phyloP scores from a whole-genome alignment of 2,329 filamentous ascomycete species.

The Biscogniauxia mediterranea region DNA sequence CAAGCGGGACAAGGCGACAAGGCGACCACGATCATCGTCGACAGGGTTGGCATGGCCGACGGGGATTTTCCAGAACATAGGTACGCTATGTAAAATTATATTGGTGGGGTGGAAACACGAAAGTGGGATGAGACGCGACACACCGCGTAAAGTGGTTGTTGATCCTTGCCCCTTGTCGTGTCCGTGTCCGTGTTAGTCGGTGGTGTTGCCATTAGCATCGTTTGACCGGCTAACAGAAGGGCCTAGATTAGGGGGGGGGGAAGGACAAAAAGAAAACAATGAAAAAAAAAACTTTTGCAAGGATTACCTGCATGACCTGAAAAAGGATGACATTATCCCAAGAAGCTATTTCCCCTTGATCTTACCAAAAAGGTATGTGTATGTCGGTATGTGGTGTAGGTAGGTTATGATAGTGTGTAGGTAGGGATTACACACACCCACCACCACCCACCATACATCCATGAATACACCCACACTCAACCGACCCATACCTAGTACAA shows the following conservation, averaged over 20 bases:
- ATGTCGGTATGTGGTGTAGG: too few species aligned
- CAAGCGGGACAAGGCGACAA: constrained; percentile 18
- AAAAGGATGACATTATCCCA: neutral
- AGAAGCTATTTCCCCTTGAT: neutral
- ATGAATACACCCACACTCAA: neutral
- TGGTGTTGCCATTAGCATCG: constrained; percentile 1
- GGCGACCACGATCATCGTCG: constrained; percentile 9
- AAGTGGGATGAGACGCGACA: constrained; percentile 35
- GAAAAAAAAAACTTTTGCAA: neutral
- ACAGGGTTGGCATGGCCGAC: constrained; percentile 22
- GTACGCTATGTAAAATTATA: constrained; percentile 4
- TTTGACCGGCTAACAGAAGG: constrained; percentile 5
- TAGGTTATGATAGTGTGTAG: too few species aligned
- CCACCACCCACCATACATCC: too few species aligned
- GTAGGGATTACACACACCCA: neutral
- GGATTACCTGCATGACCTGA: neutral
- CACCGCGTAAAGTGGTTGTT: constrained; percentile 40
- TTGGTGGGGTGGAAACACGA: constrained; percentile 26
- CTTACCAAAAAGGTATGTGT: neutral
- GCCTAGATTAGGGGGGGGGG: neutral
- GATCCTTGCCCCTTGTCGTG: constrained; percentile 23
- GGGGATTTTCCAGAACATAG: constrained; percentile 19
- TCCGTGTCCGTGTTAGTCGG: constrained; percentile 3
- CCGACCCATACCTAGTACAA: too few species aligned
- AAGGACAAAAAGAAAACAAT: neutral